phyloP scores from a whole-genome alignment of 495 filamentous ascomycete species.

The Aspergillus saccharolyticus region DNA sequence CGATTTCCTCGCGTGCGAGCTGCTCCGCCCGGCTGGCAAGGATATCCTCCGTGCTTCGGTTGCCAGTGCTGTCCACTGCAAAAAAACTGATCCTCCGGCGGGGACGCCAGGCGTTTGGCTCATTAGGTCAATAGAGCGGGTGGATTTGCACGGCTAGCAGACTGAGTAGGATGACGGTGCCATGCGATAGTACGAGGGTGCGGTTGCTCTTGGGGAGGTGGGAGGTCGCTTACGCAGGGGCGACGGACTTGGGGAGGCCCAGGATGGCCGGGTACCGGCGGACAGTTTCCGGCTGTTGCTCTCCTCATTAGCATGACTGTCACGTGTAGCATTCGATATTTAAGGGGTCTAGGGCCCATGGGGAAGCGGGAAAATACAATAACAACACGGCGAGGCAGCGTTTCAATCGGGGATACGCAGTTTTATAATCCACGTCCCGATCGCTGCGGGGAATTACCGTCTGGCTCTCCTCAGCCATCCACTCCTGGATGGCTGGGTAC shows the following conservation, averaged over 20 bases:
- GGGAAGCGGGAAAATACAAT: not conserved
- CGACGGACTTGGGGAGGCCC: conserved; percentile 1
- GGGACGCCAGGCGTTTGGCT: not conserved
- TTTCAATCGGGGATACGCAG: not conserved
- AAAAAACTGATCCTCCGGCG: not conserved
- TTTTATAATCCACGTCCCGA: not conserved
- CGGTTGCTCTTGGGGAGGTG: not conserved
- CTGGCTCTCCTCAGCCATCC: conserved; percentile 33
- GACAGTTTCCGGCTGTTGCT: conserved; percentile 2
- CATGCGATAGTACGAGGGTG: not conserved
- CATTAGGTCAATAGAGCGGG: not conserved
- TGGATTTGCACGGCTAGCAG: not conserved
- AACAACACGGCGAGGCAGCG: conserved; percentile 1
- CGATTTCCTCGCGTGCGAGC: not conserved
- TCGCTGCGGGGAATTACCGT: not conserved
- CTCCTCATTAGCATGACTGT: not conserved
- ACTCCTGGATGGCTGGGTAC: conserved; percentile 35
- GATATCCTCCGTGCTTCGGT: too few relatives aligned
- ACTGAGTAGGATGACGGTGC: not conserved
- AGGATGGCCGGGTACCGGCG: conserved; percentile 3
- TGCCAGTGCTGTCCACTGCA: not conserved
- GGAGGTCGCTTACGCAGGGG: not conserved
- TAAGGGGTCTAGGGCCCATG: not conserved
- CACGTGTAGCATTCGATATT: not conserved
- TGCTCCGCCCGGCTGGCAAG: not conserved